Conservation (phyloP, 2,329 filamentous ascomycete species). For the Fusarium longipes region DNA sequence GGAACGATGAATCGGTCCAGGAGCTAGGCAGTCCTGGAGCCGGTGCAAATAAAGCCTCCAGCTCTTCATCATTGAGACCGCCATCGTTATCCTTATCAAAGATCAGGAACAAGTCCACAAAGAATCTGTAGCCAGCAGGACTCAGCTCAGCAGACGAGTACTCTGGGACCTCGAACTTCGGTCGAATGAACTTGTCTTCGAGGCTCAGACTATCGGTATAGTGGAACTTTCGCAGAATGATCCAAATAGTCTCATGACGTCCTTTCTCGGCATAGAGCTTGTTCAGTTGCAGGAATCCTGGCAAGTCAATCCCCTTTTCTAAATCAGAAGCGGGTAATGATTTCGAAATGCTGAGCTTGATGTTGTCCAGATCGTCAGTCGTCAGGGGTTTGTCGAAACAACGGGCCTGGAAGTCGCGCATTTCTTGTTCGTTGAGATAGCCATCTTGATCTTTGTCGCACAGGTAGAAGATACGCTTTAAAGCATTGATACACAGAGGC, state of each 20-base stretch:
- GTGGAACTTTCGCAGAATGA: constrained; percentile 92
- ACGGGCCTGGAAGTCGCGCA: constrained; percentile 88
- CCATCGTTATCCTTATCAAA: constrained; percentile 99
- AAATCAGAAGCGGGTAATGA: constrained; percentile 70
- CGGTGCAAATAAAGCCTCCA: constrained; percentile 88
- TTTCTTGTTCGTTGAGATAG: constrained; percentile 88
- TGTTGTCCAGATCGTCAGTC: constrained; percentile 84
- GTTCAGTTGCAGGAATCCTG: constrained; percentile 89
- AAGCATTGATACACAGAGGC: constrained; percentile 84
- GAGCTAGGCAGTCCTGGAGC: constrained; percentile 89
- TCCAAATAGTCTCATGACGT: constrained; percentile 98
- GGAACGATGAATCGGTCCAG: constrained; percentile 91
- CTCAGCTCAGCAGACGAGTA: constrained; percentile 94
- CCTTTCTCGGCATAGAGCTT: constrained; percentile 98
- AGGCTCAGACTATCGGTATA: constrained; percentile 96
- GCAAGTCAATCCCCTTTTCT: constrained; percentile 79
- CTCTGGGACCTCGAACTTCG: constrained; percentile 93
- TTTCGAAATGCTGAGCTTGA: constrained; percentile 87
- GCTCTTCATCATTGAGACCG: constrained; percentile 85
- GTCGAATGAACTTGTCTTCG: constrained; percentile 90
- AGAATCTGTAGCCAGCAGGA: constrained; percentile 94
- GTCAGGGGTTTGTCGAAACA: constrained; percentile 91
- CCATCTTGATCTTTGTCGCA: constrained; percentile 98
- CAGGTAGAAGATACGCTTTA: constrained; percentile 93
- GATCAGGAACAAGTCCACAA: constrained; percentile 93